phyloP scores from a whole-genome alignment of 2,329 filamentous ascomycete species.

The Hypoxylon sp. region DNA sequence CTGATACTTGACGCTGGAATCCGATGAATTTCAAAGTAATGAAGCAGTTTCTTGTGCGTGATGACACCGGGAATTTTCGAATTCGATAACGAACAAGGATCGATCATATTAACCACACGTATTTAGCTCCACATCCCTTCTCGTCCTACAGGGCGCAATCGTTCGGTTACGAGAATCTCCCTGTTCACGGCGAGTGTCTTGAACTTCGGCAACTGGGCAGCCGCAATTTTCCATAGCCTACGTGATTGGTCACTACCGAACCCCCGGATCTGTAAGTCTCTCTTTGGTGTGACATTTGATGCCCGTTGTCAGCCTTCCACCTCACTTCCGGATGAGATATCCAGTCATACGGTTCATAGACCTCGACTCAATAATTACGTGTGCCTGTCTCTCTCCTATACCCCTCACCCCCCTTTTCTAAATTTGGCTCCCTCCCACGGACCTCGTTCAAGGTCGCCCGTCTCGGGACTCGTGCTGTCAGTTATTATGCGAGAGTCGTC shows the following conservation, averaged over 20 bases:
- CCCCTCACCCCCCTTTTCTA: conserved; percentile 29
- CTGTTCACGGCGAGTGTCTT: conserved; percentile 43
- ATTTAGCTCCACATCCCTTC: conserved; percentile 35
- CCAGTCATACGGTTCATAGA: conserved; percentile 34
- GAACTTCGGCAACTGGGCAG: conserved; percentile 42
- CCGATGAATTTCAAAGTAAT: conserved; percentile 42
- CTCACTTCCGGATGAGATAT: conserved; percentile 34
- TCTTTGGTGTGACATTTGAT: conserved; percentile 36
- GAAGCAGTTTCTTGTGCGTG: conserved; percentile 32
- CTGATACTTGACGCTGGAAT: conserved; percentile 59
- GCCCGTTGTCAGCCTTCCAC: conserved; percentile 29
- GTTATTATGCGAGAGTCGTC: conserved; percentile 40
- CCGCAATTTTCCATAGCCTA: conserved; percentile 41
- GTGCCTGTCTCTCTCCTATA: conserved; percentile 38
- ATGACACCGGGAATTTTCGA: conserved; percentile 34
- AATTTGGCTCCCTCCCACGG: conserved; percentile 27
- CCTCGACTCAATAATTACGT: conserved; percentile 39
- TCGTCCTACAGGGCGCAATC: conserved; percentile 21
- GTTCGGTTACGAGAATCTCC: conserved; percentile 27
- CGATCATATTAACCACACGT: conserved; percentile 24
- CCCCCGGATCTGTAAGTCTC: conserved; percentile 41
- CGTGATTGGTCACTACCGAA: conserved; percentile 39
- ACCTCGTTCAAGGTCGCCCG: conserved; percentile 4
- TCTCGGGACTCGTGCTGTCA: conserved; percentile 3
- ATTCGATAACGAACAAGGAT: conserved; percentile 26